Evolutionary conservation across 441 rosid species (phyloP).

Genomic region (Hypseocharis bilobata): DNA sequence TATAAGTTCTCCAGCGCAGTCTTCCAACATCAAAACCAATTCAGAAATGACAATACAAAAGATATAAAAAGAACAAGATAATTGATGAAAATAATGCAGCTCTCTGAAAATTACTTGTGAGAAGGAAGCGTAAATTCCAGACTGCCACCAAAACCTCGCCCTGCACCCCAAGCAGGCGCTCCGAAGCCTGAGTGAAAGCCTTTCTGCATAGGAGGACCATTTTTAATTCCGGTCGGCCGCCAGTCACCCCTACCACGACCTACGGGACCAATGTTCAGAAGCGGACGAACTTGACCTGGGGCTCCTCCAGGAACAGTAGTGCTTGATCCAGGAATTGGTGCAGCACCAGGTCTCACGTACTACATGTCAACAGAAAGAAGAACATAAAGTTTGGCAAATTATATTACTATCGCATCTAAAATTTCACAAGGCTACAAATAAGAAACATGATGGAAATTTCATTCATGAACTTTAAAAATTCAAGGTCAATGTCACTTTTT

Average conservation of each 20-base stretch:
- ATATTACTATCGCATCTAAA: background rate
- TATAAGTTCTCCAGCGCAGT: background rate
- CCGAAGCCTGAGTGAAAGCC: conserved; percentile 62
- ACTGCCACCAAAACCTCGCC: conserved; percentile 65
- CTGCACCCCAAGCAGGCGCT: conserved; percentile 56
- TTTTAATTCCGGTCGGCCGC: conserved; percentile 69
- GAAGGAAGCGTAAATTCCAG: conserved; percentile 92
- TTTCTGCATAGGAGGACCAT: conserved; percentile 57
- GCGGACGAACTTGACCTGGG: conserved; percentile 74
- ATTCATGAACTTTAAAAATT: background rate
- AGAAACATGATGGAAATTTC: background rate
- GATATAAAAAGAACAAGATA: background rate
- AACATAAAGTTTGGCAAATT: conserved; percentile 5
- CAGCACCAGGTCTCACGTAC: conserved; percentile 97
- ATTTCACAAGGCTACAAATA: background rate
- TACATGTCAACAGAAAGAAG: conserved; percentile 39
- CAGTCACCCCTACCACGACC: conserved; percentile 97
- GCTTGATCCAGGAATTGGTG: conserved; percentile 59
- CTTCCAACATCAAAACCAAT: background rate
- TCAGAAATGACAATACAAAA: background rate
- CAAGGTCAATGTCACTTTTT: background rate
- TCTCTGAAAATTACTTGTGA: conserved; percentile 61
- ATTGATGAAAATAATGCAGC: background rate
- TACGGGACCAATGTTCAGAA: conserved; percentile 41
- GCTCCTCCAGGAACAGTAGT: conserved; percentile 41